Evolutionary conservation across 768 basidiomycete genomes (phyloP).

Genomic region (Suillus hirtellus): DNA sequence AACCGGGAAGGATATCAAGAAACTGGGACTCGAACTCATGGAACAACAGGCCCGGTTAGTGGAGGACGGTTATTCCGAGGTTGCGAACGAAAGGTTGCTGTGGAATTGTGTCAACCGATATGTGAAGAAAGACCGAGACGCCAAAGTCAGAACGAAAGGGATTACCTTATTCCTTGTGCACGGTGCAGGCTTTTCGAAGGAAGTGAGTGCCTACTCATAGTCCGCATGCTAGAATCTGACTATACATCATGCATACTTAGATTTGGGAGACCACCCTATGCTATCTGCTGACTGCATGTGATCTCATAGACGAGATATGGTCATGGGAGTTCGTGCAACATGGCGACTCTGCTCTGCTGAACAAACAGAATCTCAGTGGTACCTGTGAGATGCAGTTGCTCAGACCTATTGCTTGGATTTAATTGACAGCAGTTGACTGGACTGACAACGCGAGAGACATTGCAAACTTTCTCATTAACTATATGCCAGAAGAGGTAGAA

Average conservation of each 20-base stretch:
- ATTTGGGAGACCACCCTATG: slow-evolving; percentile 75
- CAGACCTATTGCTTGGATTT: neutral
- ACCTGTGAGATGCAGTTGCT: slow-evolving; percentile 48
- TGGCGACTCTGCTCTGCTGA: slow-evolving; percentile 81
- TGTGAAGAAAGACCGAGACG: slow-evolving; percentile 32
- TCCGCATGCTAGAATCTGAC: neutral
- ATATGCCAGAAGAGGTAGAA: slow-evolving; percentile 51
- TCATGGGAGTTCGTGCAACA: slow-evolving; percentile 81
- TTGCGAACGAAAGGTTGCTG: slow-evolving; percentile 37
- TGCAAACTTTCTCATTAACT: slow-evolving; percentile 68
- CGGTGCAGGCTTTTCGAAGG: slow-evolving; percentile 86
- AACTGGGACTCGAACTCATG: slow-evolving; percentile 23
- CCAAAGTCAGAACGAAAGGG: slow-evolving; percentile 33
- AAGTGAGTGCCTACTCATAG: slow-evolving; percentile 42
- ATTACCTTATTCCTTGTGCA: slow-evolving; percentile 78
- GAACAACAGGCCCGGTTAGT: slow-evolving; percentile 16
- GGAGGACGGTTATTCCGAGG: slow-evolving; percentile 15
- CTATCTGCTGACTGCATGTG: slow-evolving; percentile 46
- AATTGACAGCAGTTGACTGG: slow-evolving; percentile 63
- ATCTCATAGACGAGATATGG: slow-evolving; percentile 73
- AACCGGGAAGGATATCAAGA: slow-evolving; percentile 3
- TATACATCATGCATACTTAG: slow-evolving; percentile 36
- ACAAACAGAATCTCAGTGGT: slow-evolving; percentile 52
- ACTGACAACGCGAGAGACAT: slow-evolving; percentile 76
- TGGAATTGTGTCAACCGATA: slow-evolving; percentile 80